A percentile compares a stretch with the other conserved stretches of the same genome.
phyloP scores from a whole-genome alignment of 108 stramenopile genomes.

The Bacterosira constricta region DNA sequence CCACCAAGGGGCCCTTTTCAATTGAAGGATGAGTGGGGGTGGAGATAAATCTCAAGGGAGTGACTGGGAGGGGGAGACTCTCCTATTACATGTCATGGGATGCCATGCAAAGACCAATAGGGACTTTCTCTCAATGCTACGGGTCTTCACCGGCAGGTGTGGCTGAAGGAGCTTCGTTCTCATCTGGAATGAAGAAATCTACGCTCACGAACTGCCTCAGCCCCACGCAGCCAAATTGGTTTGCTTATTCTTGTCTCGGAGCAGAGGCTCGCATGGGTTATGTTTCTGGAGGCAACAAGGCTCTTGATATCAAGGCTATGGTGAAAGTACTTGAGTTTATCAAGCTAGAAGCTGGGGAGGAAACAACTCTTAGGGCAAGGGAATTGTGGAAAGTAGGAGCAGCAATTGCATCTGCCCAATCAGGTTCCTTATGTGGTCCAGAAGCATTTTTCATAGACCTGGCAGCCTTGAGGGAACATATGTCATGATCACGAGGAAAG shows the following conservation, averaged over 20 bases:
- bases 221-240: constrained; percentile 31
- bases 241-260: constrained; percentile 5
- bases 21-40: not conserved
- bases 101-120: not conserved
- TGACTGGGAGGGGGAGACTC: no score
- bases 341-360: not conserved
- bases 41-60: not conserved
- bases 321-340: not conserved
- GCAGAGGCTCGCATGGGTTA: constrained; percentile 17
- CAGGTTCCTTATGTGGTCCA: constrained; percentile 3
- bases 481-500: not conserved
- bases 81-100: no score
- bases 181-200: not conserved
- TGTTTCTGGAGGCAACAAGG: not conserved
- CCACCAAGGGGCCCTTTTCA: not conserved
- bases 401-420: not conserved
- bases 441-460: constrained; percentile 10
- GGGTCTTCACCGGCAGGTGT: not conserved
- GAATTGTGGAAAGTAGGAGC: constrained; percentile 1
- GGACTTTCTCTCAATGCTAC: not conserved
- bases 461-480: not conserved
- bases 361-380: not conserved
- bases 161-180: not conserved
- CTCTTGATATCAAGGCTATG: not conserved
- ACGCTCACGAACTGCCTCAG: constrained; percentile 1